phyloP scores from a whole-genome alignment of 805 yeast species.

The Wickerhamomyces bovis region DNA sequence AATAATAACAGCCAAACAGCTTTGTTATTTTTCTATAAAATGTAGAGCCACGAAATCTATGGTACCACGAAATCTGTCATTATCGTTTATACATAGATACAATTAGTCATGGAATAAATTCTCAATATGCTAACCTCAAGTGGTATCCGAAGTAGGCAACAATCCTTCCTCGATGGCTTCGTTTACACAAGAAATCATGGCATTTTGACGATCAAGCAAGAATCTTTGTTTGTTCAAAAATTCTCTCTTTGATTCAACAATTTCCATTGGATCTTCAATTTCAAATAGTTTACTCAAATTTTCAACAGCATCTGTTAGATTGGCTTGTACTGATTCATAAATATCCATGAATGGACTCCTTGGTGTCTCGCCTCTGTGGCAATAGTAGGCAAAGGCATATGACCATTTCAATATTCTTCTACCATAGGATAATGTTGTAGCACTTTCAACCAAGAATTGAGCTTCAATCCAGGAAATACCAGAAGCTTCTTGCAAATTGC shows the following conservation, averaged over 20 bases:
- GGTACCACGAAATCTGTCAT: too few relatives aligned
- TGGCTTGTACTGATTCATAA: constrained; percentile 66
- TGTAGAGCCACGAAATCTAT: too few relatives aligned
- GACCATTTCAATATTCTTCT: constrained; percentile 86
- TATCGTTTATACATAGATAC: too few relatives aligned
- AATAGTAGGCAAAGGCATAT: constrained; percentile 70
- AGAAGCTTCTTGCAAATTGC: constrained; percentile 53
- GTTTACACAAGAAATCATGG: constrained; percentile 30
- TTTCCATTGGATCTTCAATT: constrained; percentile 30
- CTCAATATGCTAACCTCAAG: too few relatives aligned
- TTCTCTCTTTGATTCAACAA: constrained; percentile 30
- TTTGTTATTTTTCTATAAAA: too few relatives aligned
- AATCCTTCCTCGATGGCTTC: constrained; percentile 7
- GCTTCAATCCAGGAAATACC: constrained; percentile 83
- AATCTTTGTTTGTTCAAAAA: constrained; percentile 32
- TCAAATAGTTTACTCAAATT: constrained; percentile 56
- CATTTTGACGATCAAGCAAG: constrained; percentile 30
- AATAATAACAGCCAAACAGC: too few relatives aligned
- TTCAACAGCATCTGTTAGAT: constrained; percentile 61
- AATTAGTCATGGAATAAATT: too few relatives aligned
- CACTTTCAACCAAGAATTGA: constrained; percentile 73
- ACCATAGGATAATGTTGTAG: constrained; percentile 56
- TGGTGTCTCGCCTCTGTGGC: constrained; percentile 26
- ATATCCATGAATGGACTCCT: constrained; percentile 49
- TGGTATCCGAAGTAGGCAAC: neutral